phyloP scores from a whole-genome alignment of 176 grass and related monocot genomes.

The Ampelocalamus luodianensis region DNA sequence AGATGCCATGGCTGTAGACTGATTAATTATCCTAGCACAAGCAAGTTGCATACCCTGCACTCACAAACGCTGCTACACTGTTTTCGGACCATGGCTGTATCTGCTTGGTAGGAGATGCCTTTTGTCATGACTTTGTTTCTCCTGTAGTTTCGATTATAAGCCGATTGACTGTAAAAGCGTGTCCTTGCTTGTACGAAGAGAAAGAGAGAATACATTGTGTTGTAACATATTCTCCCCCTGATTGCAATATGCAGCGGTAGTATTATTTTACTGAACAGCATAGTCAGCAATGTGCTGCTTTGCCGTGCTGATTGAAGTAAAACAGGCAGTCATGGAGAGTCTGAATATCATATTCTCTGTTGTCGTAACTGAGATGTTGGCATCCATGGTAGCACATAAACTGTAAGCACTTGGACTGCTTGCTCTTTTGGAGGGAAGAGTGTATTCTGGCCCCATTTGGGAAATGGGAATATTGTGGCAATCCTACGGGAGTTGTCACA shows the following conservation, averaged over 20 bases:
- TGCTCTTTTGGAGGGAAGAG: background rate
- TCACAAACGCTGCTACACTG: background rate
- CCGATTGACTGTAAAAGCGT: background rate
- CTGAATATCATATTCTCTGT: background rate
- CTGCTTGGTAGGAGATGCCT: background rate
- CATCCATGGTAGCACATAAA: background rate
- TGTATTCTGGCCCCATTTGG: background rate
- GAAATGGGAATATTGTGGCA: background rate
- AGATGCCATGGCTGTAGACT: constrained; percentile 86
- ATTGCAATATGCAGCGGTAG: background rate
- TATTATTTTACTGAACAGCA: background rate
- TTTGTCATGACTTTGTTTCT: background rate
- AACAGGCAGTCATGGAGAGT: background rate
- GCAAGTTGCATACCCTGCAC: background rate
- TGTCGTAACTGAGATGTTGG: background rate
- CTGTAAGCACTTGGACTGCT: background rate
- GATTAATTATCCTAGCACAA: constrained; percentile 12
- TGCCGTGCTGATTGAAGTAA: background rate
- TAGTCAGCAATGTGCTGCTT: background rate
- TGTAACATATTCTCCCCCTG: background rate
- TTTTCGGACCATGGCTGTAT: background rate
- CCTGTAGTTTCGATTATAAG: constrained; percentile 15
- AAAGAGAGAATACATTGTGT: background rate
- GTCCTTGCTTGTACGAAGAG: background rate
- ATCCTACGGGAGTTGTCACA: background rate